Evolutionary conservation across 2,329 filamentous ascomycete genomes (phyloP), one percentile per base, ranked within the genome.

Genomic region (Elsinoe batatas): DNA sequence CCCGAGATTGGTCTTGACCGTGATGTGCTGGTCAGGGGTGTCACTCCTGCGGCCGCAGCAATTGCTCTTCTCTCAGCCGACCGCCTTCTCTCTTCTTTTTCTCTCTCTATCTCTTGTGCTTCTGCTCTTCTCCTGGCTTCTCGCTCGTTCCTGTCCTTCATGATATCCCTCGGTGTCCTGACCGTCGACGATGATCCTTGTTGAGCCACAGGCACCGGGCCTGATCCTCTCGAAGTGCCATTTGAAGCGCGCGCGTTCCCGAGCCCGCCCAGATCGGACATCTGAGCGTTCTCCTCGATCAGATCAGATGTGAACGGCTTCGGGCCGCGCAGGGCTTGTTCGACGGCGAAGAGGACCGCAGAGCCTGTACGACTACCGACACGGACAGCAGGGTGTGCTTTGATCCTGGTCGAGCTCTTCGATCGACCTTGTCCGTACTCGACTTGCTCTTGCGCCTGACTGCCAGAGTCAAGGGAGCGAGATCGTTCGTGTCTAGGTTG

Each of bases 301-400:
- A 84, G 74, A 71, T 95, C 90, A 20, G 87, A 79, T 7, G 90
- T 94, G 72, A 97, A 94, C 49, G 82, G 76, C 62, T 89, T 80
- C 1, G 91, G 90, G 46, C 85, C 81, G 62, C 91, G 85, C 62
- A 97, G 79, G 36, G 88, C 89, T 74, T 94, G 89, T 75, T 97
- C 91, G 57, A 97, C 81, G 36, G 90, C 83, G 76, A 87, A 97
- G 64, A 95, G 84, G 68, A 98, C 91, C 36, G 93, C 91, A 69
- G 87, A 88, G 61, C 88, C 87, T 46, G 89, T 95, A 61, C 87
- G 83, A 63, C 82, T 85, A 47, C 90, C 95, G 69, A 96, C 84
- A 65, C 82, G 83, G 64, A 70, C 79, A 69, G 80, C 80, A 68
- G 73, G 80, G 72, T 68, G 79, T 67, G 66, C 76, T 63, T 67